phyloP scores from a whole-genome alignment of 139 green algal genomes.

The Volvox africanus region DNA sequence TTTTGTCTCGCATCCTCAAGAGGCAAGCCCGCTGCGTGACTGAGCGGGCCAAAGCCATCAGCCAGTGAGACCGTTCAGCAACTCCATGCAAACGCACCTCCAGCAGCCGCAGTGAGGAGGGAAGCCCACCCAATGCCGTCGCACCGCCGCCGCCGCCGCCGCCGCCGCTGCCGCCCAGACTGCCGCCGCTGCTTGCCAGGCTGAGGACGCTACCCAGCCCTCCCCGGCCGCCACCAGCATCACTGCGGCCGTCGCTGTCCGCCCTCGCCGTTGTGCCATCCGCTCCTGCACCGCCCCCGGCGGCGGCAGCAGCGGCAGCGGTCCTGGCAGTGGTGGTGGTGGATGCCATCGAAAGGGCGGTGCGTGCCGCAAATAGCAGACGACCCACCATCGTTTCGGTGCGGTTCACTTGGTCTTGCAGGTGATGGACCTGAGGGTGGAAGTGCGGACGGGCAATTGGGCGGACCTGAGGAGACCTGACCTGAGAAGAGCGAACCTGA shows the following conservation, averaged over 20 bases:
- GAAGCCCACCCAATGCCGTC: neutral
- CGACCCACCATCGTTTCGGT: constrained; percentile 20
- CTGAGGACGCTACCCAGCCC: too few relatives aligned
- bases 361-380: neutral
- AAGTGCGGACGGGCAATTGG: neutral
- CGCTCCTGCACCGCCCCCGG: too few relatives aligned
- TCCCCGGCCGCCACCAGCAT: too few relatives aligned
- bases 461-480: too few relatives aligned
- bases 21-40: too few relatives aligned
- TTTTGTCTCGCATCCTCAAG: too few relatives aligned
- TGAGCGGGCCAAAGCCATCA: too few relatives aligned
- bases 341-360: neutral
- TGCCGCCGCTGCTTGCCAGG: too few relatives aligned
- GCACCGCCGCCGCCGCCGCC: neutral
- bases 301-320: neutral
- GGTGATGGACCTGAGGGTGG: constrained; percentile 28
- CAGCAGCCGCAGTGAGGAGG: neutral
- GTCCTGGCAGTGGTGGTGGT: neutral
- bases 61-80: too few relatives aligned
- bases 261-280: too few relatives aligned
- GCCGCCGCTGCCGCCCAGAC: neutral
- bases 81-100: neutral
- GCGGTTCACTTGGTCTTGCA: constrained; percentile 45
- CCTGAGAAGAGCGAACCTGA: too few relatives aligned
- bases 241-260: too few relatives aligned